These are phyloP conservation scores for Arthrobotrys sphaeroides DNA, from an alignment of 2,329 filamentous ascomycete genomes.

Conservation along the genomic window DNA sequence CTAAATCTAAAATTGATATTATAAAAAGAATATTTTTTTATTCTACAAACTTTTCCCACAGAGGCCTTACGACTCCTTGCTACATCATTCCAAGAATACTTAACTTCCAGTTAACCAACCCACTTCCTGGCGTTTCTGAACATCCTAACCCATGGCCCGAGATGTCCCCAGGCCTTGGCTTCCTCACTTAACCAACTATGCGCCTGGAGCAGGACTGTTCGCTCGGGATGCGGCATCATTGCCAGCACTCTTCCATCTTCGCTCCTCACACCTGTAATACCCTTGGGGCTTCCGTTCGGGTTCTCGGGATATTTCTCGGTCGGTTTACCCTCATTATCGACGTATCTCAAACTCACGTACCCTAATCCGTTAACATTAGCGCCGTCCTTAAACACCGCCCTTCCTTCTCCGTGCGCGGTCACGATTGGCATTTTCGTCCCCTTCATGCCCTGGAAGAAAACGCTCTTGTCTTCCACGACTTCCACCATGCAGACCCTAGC, in stretches of 20 bases:
- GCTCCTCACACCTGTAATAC: conserved; percentile 81
- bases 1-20: conserved; percentile 1
- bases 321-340: conserved; percentile 79
- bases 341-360: conserved; percentile 80
- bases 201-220: conserved; percentile 83
- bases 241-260: conserved; percentile 82
- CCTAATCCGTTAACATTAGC: conserved; percentile 68
- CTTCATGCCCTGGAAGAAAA: conserved; percentile 90
- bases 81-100: not conserved
- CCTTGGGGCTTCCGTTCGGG: conserved; percentile 82
- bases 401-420: conserved; percentile 89
- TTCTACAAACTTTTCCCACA: conserved; percentile 15
- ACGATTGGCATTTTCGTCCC: conserved; percentile 84
- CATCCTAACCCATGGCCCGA: conserved; percentile 84
- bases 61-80: not conserved
- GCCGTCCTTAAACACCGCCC: conserved; percentile 71
- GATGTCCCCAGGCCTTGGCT: conserved; percentile 75
- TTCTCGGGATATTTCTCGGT: conserved; percentile 90
- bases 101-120: conserved; percentile 70
- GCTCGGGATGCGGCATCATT: conserved; percentile 93
- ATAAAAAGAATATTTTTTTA: conserved; percentile 23
- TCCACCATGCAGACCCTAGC: conserved; percentile 86
- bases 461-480: conserved; percentile 75
- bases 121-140: conserved; percentile 88
- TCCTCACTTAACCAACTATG: conserved; percentile 77